Evolutionary conservation across 805 yeast species (phyloP), one percentile per base, ranked within the genome.

Genomic region (Suhomyces xylopsoci): DNA sequence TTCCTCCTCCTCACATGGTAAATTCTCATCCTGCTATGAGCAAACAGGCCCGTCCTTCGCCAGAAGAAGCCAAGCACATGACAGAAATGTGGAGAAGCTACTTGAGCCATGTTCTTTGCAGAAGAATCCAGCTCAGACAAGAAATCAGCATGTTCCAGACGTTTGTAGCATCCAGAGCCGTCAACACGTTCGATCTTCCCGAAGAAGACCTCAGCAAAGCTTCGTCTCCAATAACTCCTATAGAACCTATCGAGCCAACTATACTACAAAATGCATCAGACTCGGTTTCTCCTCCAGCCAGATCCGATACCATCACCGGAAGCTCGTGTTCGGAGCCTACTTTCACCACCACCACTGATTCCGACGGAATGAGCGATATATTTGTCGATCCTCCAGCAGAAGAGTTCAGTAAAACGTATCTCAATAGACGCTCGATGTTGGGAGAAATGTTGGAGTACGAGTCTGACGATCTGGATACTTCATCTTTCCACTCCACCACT

Each of bases 361-460:
- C 48, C 4, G 52, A 50, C 19, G 49, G 47, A 24, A 49, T 42
- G 8, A 14, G 40, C 5, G 50, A 46, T 17, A 41, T 38, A 10
- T 50, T 55, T 36, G 51, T 50, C 19, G 59, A 55, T 32, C 52
- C 55, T 4, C 54, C 61, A 19, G 61, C 61, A 9, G 67, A 64
- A 48, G 66, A 62, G 48, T 67, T 74, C 55, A 54, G 60, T 56
- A 61, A 55, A 47, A 58, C 55, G 41, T 63, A 52, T 53, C 58
- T 58, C 41, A 71, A 75, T 52, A 66, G 80, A 50, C 67, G 72
- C 50, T 73, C 78, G 9, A 68, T 75, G 59, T 61, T 75, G 55
- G 76, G 78, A 30, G 78, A 75, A 9, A 74, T 75, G 80, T 63
- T 75, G 51, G 79, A 74, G 50, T 73, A 75, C 56, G 67, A 65